Percentiles rank a stretch among this genome's conserved stretches.
phyloP scores from a whole-genome alignment of 139 green algal genomes.

The Volvox africanus region DNA sequence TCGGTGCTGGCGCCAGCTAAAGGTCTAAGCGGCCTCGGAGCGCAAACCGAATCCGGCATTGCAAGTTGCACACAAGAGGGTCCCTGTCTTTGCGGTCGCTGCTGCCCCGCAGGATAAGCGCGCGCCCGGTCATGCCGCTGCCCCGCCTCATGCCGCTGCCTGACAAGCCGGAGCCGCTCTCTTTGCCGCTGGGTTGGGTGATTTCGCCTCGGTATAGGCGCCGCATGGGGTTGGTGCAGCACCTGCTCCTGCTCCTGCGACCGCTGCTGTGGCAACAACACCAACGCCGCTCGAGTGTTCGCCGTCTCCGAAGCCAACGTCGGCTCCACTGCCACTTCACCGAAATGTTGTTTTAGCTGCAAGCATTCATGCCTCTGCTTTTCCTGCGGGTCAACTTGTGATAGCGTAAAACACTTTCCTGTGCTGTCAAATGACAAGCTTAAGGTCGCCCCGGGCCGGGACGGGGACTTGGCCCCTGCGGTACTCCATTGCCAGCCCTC shows the following conservation, averaged over 20 bases:
- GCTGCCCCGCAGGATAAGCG: not conserved
- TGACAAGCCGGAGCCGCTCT: no score
- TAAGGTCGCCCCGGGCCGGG: no score
- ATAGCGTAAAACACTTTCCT: not conserved
- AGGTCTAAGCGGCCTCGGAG: not conserved
- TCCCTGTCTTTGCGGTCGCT: not conserved
- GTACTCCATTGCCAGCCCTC: no score
- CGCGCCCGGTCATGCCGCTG: not conserved
- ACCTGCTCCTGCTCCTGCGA: not conserved
- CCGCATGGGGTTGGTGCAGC: no score
- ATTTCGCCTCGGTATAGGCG: not conserved
- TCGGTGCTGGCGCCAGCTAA: not conserved
- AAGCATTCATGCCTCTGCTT: not conserved
- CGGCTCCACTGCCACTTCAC: not conserved
- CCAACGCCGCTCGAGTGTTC: no score
- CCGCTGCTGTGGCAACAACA: not conserved
- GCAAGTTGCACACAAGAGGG: not conserved
- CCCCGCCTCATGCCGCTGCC: not conserved
- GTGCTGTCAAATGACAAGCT: no score
- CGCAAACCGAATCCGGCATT: not conserved
- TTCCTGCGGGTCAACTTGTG: not conserved
- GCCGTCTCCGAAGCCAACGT: not conserved
- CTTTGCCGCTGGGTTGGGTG: no score
- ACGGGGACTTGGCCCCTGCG: no score
- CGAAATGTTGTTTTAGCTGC: not conserved